Evolutionary conservation across 2,329 filamentous ascomycete species (phyloP).

Genomic region (Alternaria panax): DNA sequence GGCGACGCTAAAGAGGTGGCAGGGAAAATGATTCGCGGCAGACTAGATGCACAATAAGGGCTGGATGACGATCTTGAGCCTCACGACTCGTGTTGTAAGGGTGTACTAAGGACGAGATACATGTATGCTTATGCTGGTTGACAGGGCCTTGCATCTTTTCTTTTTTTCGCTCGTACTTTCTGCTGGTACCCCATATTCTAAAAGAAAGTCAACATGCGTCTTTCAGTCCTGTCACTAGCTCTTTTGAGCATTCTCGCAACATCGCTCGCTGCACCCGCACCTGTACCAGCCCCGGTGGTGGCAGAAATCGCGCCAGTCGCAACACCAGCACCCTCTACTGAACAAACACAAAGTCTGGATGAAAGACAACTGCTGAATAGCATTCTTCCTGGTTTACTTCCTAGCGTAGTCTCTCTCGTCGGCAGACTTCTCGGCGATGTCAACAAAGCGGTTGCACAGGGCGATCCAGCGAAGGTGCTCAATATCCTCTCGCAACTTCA

Average conservation of each 20-base stretch:
- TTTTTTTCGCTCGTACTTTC: not conserved
- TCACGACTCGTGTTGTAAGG: slow-evolving; percentile 7
- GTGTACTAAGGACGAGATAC: slow-evolving; percentile 1
- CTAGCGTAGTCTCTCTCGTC: slow-evolving; percentile 15
- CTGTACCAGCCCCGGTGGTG: not conserved
- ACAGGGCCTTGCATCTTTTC: not conserved
- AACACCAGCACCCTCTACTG: not conserved
- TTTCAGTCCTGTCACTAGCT: slow-evolving; percentile 12
- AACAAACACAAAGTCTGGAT: slow-evolving; percentile 7
- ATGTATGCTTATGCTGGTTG: not conserved
- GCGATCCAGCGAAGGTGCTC: slow-evolving; percentile 18
- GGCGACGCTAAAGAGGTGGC: not conserved
- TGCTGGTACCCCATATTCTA: not conserved
- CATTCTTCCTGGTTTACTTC: slow-evolving; percentile 6
- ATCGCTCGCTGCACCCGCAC: slow-evolving; percentile 15
- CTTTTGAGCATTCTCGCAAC: slow-evolving; percentile 20
- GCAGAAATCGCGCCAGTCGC: slow-evolving; percentile 4
- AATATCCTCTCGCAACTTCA: slow-evolving; percentile 23
- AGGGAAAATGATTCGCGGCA: not conserved
- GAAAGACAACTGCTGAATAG: slow-evolving; percentile 22
- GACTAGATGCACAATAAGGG: not conserved
- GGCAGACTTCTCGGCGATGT: slow-evolving; percentile 18
- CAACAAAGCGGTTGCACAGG: slow-evolving; percentile 23
- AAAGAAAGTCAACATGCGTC: slow-evolving; percentile 17
- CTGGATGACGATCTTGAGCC: not conserved